Percentiles rank a stretch among this genome's conserved stretches.
Conservation (phyloP, 805 yeast species). For the Torulaspora maleeae region DNA sequence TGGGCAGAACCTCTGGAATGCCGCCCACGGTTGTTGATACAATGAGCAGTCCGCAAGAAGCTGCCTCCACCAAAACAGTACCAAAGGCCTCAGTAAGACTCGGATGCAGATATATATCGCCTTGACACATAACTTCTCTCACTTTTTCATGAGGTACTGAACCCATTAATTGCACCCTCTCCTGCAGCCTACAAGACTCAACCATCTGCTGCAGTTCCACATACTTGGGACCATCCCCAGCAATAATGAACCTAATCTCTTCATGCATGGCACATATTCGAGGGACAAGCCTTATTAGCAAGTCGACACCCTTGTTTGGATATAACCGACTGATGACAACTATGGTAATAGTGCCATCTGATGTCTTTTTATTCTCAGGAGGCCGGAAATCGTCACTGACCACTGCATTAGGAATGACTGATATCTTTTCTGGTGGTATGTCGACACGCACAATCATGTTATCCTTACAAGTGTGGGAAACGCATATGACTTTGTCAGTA, state of each 20-base stretch:
- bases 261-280: slow-evolving; percentile 60
- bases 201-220: slow-evolving; percentile 94
- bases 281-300: slow-evolving; percentile 80
- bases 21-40: slow-evolving; percentile 98
- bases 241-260: slow-evolving; percentile 73
- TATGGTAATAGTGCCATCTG: slow-evolving; percentile 55
- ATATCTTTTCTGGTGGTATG: slow-evolving; percentile 67
- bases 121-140: slow-evolving; percentile 85
- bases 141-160: slow-evolving; percentile 89
- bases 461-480: slow-evolving; percentile 93
- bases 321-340: slow-evolving; percentile 88
- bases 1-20: slow-evolving; percentile 92
- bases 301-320: slow-evolving; percentile 95
- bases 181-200: slow-evolving; percentile 79
- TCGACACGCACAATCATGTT: slow-evolving; percentile 87
- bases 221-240: slow-evolving; percentile 96
- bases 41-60: slow-evolving; percentile 87
- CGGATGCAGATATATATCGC: slow-evolving; percentile 91
- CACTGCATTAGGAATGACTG: slow-evolving; percentile 96
- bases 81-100: slow-evolving; percentile 97
- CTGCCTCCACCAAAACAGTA: slow-evolving; percentile 95
- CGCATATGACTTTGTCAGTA: slow-evolving; percentile 92
- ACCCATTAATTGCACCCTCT: slow-evolving; percentile 80
- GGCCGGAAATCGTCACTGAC: slow-evolving; percentile 77
- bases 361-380: slow-evolving; percentile 6